phyloP scores from a whole-genome alignment of 202 grass and related monocot genomes.

The Carex arenaria region DNA sequence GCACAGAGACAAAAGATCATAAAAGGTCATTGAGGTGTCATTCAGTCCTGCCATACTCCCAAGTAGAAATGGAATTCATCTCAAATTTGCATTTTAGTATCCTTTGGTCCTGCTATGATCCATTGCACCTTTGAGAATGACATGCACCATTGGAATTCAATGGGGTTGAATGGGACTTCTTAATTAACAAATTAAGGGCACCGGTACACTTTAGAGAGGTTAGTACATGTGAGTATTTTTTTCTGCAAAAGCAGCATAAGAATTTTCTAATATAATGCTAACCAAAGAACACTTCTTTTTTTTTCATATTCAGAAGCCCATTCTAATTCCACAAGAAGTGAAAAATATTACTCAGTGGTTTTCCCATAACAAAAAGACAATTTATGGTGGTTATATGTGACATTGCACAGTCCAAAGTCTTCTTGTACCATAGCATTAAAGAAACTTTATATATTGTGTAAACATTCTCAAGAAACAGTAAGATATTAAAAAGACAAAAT shows the following conservation, averaged over 20 bases:
- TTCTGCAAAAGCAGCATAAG: not conserved
- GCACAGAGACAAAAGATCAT: constrained; percentile 21
- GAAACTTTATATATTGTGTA: not conserved
- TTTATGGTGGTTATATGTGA: not conserved
- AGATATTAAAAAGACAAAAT: constrained; percentile 5
- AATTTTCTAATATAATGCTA: not conserved
- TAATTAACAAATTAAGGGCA: not conserved
- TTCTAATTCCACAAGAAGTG: not conserved
- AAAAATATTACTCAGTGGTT: not conserved
- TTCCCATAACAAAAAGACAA: not conserved
- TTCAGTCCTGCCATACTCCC: not conserved
- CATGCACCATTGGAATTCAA: not conserved
- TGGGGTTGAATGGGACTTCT: not conserved
- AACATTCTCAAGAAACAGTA: constrained; percentile 2
- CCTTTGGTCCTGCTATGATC: not conserved
- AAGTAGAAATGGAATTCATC: not conserved
- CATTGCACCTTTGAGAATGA: not conserved
- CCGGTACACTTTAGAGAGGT: not conserved
- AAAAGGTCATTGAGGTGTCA: not conserved
- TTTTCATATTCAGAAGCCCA: not conserved
- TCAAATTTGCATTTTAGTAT: not conserved
- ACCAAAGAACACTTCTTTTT: not conserved
- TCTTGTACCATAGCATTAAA: not conserved
- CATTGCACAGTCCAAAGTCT: not conserved
- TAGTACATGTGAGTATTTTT: not conserved